phyloP scores from a whole-genome alignment of 1,284 basidiomycete species.

The Tilletia horrida region DNA sequence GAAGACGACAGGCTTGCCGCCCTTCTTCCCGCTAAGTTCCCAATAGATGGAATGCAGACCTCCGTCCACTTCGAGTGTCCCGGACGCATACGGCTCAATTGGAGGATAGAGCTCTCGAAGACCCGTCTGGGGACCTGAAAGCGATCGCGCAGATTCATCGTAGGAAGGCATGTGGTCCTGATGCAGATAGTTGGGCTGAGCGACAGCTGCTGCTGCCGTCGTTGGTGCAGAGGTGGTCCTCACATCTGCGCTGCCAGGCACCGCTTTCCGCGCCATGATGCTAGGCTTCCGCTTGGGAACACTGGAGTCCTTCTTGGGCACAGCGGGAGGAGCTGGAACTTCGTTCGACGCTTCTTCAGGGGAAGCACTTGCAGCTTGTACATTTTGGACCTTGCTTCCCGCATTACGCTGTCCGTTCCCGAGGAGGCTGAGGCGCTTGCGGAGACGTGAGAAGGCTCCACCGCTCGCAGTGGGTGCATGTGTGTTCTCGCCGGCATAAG shows the following conservation, averaged over 20 bases:
- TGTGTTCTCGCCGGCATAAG: too few species aligned
- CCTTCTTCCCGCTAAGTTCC: constrained; percentile 41
- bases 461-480: not conserved
- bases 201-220: not conserved
- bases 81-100: constrained; percentile 45
- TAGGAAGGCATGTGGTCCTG: constrained; percentile 17
- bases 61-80: constrained; percentile 30
- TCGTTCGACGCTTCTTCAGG: not conserved
- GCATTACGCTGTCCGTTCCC: not conserved
- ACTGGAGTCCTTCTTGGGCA: constrained; percentile 2
- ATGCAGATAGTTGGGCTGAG: not conserved
- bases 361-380: not conserved
- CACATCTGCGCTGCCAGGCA: not conserved
- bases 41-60: constrained; percentile 42
- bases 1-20: constrained; percentile 46
- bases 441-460: constrained; percentile 6
- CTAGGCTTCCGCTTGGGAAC: constrained; percentile 11
- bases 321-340: not conserved
- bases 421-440: constrained; percentile 1
- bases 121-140: constrained; percentile 30
- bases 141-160: constrained; percentile 26
- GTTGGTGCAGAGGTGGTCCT: not conserved
- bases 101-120: constrained; percentile 38
- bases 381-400: too few species aligned
- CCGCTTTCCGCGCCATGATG: not conserved